Evolutionary conservation across 164 flowering plant genomes (phyloP).

Genomic region (Sedum album): DNA sequence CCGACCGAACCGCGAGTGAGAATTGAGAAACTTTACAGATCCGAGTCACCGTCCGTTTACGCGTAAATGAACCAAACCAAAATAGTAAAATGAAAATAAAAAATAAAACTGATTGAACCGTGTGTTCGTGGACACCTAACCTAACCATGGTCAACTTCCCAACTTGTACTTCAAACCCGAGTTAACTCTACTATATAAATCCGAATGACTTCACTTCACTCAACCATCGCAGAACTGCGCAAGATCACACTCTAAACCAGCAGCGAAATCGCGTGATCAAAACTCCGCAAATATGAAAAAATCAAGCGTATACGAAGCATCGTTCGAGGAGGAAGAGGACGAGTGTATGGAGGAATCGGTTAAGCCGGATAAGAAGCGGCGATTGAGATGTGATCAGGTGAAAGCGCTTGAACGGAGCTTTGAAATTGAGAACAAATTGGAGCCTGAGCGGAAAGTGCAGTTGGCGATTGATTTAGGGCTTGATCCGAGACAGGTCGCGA

Average conservation of each 20-base stretch:
- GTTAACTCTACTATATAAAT: background rate
- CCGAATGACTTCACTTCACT: background rate
- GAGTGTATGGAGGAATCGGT: conserved; percentile 50
- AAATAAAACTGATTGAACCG: background rate
- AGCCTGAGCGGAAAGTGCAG: conserved; percentile 79
- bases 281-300: too few relatives aligned
- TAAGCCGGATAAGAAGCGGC: conserved; percentile 55
- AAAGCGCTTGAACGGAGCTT: conserved; percentile 82
- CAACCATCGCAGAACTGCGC: too few relatives aligned
- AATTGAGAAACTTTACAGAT: too few relatives aligned
- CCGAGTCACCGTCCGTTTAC: background rate
- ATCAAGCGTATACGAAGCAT: background rate
- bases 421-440: conserved; percentile 79
- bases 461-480: conserved; percentile 81
- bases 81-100: too few relatives aligned
- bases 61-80: background rate
- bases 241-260: too few relatives aligned
- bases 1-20: too few relatives aligned
- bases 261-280: too few relatives aligned
- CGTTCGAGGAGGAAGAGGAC: conserved; percentile 14
- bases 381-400: conserved; percentile 68
- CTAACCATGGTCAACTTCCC: background rate
- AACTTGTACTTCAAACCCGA: too few relatives aligned
- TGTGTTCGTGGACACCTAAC: background rate
- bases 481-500: conserved; percentile 91